Base-by-base conservation (phyloP, 371 early-diverging fungal genomes). In the Mortierella sp. region DNA sequence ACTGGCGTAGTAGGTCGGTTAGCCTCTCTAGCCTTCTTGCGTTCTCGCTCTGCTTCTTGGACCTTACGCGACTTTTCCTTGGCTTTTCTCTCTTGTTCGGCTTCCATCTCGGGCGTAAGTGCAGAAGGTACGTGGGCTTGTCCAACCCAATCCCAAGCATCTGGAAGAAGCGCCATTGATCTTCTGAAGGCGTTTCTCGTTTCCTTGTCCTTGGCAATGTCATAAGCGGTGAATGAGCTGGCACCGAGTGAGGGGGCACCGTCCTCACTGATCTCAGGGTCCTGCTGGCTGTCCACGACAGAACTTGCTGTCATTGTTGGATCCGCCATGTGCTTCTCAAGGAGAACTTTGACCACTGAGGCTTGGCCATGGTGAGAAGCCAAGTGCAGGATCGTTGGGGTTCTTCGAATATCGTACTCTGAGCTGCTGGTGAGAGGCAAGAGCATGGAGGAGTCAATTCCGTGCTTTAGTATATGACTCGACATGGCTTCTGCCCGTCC, bases 151-250 rank as follows among this genome's bases (percentile, higher is more conserved):
- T 92, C 88, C 93, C 93, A 95, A 54, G 78, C 71, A 20, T 90
- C 89, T 2, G 92, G 91, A 8, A 88, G 52, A 43, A 88, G 85
- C n/a, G 84, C 85, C 88, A 94, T 91, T 62, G 88, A 92, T 22
- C 95, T 85, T 37, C 94, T 86, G 81, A 97, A 97, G 0, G 88
- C 91, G 76, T 96, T 95, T 12, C 96, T 87, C 0, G 92, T 92
- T 20, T 88, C 87, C 67, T 95, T 94, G 78, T 91, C 90, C 54
- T 87, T 90, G 11, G 94, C 88, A 8, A 96, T 85, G 47, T 96
- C 95, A 73, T 96, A 97, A 0, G 98, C 93, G 11, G 93, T 93
- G 65, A 89, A 88, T 22, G 92, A 90, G 9, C 85, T 85, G 5
- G 87, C 78, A 43, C 86, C 60, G 12, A 57, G 11, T 1, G 18